phyloP scores from a whole-genome alignment of 495 filamentous ascomycete species.

The Penicillium cinerascens region DNA sequence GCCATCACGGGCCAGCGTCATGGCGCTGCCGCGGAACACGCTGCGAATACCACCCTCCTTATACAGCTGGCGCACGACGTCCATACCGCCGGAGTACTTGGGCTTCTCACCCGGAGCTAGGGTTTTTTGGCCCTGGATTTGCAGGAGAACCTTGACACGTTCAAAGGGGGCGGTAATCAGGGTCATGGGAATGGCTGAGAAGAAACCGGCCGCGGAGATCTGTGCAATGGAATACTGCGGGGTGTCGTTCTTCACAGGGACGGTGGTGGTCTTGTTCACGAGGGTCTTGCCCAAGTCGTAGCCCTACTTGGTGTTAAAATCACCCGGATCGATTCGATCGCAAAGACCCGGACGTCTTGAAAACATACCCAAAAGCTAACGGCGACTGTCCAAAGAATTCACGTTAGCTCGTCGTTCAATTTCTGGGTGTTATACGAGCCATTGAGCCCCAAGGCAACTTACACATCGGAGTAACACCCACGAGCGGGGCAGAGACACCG shows the following conservation, averaged over 20 bases:
- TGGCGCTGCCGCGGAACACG: constrained; percentile 85
- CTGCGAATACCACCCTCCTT: constrained; percentile 83
- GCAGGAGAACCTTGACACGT: constrained; percentile 96
- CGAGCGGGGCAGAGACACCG: constrained; percentile 90
- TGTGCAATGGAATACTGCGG: constrained; percentile 75
- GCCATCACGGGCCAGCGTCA: constrained; percentile 90
- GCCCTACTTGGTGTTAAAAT: constrained; percentile 51
- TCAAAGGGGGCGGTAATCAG: constrained; percentile 97
- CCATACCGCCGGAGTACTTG: constrained; percentile 81
- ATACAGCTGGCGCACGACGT: constrained; percentile 96
- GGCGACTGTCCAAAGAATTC: constrained; percentile 58
- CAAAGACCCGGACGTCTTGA: not conserved
- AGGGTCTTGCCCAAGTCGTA: constrained; percentile 93
- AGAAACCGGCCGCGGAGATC: constrained; percentile 90
- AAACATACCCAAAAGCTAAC: constrained; percentile 81
- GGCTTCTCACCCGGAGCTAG: constrained; percentile 86
- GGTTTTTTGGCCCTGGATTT: constrained; percentile 91
- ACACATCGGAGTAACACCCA: constrained; percentile 99
- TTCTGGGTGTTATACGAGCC: not conserved
- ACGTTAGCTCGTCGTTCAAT: constrained; percentile 8
- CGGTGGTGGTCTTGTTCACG: constrained; percentile 63
- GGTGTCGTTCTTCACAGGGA: constrained; percentile 56
- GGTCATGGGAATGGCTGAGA: constrained; percentile 97
- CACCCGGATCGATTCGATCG: not conserved
- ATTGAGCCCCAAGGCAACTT: constrained; percentile 38